Conservation (phyloP, 257 asterid genomes). For the Solanum tarapatanum region DNA sequence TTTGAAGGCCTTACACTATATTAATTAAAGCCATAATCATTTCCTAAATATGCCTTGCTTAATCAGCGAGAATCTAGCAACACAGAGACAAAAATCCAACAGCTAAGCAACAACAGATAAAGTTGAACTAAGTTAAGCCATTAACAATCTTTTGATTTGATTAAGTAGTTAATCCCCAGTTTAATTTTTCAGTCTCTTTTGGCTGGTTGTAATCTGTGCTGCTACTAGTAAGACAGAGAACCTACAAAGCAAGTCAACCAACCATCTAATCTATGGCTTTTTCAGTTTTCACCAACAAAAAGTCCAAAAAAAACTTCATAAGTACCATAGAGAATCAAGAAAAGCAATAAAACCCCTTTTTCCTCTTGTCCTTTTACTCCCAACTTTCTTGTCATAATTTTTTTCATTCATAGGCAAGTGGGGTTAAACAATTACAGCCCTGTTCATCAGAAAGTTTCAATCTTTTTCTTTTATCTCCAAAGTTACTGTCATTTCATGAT, state of each 20-base stretch:
- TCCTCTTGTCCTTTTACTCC: background rate
- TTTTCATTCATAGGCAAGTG: background rate
- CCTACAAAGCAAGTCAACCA: conserved; percentile 41
- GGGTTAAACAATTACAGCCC: background rate
- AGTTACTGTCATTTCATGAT: background rate
- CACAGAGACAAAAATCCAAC: background rate
- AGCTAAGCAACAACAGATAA: background rate
- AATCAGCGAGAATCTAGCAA: background rate
- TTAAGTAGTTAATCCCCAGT: background rate
- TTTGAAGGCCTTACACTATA: background rate
- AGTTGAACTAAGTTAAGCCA: background rate
- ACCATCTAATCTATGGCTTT: background rate
- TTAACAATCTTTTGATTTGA: background rate
- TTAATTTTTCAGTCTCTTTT: background rate
- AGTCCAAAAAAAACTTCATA: conserved; percentile 4
- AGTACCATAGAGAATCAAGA: background rate
- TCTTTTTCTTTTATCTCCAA: background rate
- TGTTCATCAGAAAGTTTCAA: background rate
- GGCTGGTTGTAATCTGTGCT: background rate
- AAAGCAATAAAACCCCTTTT: background rate
- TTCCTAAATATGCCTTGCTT: background rate
- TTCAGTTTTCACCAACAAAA: conserved; percentile 2
- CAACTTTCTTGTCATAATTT: background rate
- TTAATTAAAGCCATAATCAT: background rate
- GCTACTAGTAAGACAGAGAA: background rate